Evolutionary conservation across 1,284 basidiomycete species (phyloP).

Genomic region (Tylopilus sp.): DNA sequence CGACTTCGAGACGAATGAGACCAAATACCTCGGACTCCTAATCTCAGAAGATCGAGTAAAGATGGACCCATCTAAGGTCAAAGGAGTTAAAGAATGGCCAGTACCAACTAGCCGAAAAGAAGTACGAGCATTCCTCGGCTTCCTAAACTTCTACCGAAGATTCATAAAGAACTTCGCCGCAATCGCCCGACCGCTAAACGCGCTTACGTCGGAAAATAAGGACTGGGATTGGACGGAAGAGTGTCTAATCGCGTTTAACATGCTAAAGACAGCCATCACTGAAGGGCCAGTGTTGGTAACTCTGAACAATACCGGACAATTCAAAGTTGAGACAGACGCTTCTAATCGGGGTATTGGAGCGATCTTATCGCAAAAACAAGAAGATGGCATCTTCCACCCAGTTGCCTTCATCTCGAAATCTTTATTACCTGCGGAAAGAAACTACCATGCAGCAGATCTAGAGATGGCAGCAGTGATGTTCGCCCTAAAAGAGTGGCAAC

Average conservation of each 20-base stretch:
- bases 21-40: slow-evolving; percentile 10
- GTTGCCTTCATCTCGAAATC: neutral
- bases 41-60: neutral
- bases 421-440: neutral
- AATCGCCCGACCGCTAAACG: slow-evolving; percentile 43
- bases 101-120: slow-evolving; percentile 27
- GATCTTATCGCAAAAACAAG: neutral
- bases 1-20: neutral
- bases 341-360: neutral
- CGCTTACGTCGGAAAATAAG: slow-evolving; percentile 27
- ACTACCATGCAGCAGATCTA: neutral
- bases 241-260: neutral
- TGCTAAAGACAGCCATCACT: neutral
- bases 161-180: slow-evolving; percentile 54
- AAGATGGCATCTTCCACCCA: neutral
- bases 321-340: neutral
- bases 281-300: neutral
- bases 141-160: slow-evolving; percentile 41
- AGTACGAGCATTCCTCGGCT: slow-evolving; percentile 48
- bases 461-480: neutral
- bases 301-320: too few species aligned
- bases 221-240: neutral
- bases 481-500: neutral
- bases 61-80: neutral
- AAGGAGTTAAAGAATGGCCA: too few species aligned